Conservation (phyloP, 495 filamentous ascomycete genomes). For the Beverwykella pulmonaria region DNA sequence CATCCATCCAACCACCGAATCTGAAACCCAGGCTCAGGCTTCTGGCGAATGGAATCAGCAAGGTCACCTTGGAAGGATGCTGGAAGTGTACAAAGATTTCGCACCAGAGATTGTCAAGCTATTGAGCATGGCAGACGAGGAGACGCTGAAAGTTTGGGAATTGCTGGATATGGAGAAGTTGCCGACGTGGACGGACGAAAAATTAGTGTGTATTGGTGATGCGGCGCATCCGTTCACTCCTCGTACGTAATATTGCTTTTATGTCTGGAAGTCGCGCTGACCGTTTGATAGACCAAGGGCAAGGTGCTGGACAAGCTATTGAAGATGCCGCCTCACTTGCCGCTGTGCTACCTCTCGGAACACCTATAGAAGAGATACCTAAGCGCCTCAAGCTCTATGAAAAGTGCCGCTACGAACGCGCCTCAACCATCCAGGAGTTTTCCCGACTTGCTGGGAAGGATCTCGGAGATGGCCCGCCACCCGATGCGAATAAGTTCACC, state of each 20-base stretch:
- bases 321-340: conserved; percentile 63
- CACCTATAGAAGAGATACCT: conserved; percentile 47
- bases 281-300: conserved; percentile 45
- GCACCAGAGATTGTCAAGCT: conserved; percentile 51
- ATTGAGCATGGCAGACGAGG: conserved; percentile 53
- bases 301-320: conserved; percentile 45
- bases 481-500: conserved; percentile 31
- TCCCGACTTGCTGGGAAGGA: conserved; percentile 53
- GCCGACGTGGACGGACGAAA: conserved; percentile 56
- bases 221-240: conserved; percentile 65
- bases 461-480: conserved; percentile 39
- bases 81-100: conserved; percentile 57
- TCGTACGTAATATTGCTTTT: too few relatives aligned
- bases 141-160: conserved; percentile 59
- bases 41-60: conserved; percentile 51
- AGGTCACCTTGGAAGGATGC: conserved; percentile 51
- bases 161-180: conserved; percentile 61
- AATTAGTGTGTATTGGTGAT: conserved; percentile 61
- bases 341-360: conserved; percentile 54
- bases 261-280: too few relatives aligned
- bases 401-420: conserved; percentile 55
- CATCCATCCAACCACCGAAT: conserved; percentile 53
- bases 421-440: conserved; percentile 59
- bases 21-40: conserved; percentile 35
- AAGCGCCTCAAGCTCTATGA: conserved; percentile 59